Conservation (phyloP, 306 rosid species). For the Trichosanthes cucumerina region DNA sequence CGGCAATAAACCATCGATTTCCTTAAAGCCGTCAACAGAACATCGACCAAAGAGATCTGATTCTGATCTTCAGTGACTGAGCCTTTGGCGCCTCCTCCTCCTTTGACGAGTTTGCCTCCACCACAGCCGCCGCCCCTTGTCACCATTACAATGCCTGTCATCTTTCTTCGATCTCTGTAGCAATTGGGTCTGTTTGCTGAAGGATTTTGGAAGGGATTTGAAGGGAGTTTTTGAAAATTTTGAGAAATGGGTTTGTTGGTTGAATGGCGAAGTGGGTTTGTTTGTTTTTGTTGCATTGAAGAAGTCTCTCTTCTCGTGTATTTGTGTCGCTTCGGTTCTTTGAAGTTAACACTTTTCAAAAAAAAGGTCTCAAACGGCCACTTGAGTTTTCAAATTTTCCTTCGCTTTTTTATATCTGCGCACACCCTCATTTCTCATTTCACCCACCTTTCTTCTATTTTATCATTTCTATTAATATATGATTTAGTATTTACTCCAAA, state of each 20-base stretch:
- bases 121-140: slow-evolving; percentile 66
- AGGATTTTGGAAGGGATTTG: not conserved
- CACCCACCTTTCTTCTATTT: not conserved
- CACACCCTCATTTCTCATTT: not conserved
- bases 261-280: slow-evolving; percentile 1
- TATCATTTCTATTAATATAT: too few species aligned
- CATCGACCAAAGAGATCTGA: slow-evolving; percentile 48
- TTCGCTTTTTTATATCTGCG: not conserved
- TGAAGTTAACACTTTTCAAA: slow-evolving; percentile 12
- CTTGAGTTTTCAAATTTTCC: slow-evolving; percentile 40
- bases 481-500: too few species aligned
- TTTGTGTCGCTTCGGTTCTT: not conserved
- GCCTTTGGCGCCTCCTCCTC: slow-evolving; percentile 17
- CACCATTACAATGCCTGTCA: slow-evolving; percentile 70
- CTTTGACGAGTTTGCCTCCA: slow-evolving; percentile 21
- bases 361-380: slow-evolving; percentile 53
- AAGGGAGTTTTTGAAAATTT: not conserved
- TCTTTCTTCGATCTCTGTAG: slow-evolving; percentile 10
- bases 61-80: slow-evolving; percentile 40
- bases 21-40: slow-evolving; percentile 55
- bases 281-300: slow-evolving; percentile 40
- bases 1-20: slow-evolving; percentile 86
- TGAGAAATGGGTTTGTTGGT: slow-evolving; percentile 11
- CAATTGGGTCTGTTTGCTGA: not conserved
- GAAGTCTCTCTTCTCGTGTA: not conserved